Evolutionary conservation across 1,284 basidiomycete genomes (phyloP).

Genomic region (Apiotrichum mycotoxinovorans): DNA sequence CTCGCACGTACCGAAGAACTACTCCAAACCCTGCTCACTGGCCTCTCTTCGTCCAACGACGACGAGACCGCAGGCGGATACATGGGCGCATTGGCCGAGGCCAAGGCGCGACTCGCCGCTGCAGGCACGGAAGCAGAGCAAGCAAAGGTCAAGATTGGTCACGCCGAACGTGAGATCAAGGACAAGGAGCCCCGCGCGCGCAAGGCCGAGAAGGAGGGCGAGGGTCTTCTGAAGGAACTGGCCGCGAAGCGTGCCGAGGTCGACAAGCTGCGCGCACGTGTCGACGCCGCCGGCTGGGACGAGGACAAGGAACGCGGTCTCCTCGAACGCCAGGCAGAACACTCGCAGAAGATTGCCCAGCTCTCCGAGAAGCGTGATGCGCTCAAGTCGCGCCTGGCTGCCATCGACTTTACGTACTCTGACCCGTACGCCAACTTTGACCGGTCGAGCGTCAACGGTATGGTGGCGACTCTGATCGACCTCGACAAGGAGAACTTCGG

Average conservation of each 20-base stretch:
- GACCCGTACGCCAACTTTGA: conserved; percentile 80
- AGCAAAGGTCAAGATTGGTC: conserved; percentile 68
- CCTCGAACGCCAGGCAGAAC: conserved; percentile 59
- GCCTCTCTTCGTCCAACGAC: conserved; percentile 63
- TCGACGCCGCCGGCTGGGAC: conserved; percentile 73
- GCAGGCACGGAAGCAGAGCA: conserved; percentile 84
- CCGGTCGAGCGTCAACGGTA: conserved; percentile 79
- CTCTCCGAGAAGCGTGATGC: conserved; percentile 72
- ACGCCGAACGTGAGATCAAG: conserved; percentile 77
- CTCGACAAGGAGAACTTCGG: conserved; percentile 68
- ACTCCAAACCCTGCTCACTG: conserved; percentile 91
- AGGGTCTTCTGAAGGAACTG: conserved; percentile 66
- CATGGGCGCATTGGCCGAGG: conserved; percentile 93
- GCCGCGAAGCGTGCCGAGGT: conserved; percentile 62
- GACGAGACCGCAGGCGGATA: conserved; percentile 76
- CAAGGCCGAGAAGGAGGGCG: conserved; percentile 77
- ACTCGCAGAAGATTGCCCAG: conserved; percentile 59
- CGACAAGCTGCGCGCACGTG: conserved; percentile 57
- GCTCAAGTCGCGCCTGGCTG: conserved; percentile 65
- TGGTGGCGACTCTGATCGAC: conserved; percentile 80
- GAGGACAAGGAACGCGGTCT: conserved; percentile 67
- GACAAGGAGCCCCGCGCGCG: conserved; percentile 75
- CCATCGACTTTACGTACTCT: conserved; percentile 79
- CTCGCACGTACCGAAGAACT: conserved; percentile 81
- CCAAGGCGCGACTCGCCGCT: conserved; percentile 69